phyloP scores from a whole-genome alignment of 768 basidiomycete genomes.

The Psilocybe cubensis region DNA sequence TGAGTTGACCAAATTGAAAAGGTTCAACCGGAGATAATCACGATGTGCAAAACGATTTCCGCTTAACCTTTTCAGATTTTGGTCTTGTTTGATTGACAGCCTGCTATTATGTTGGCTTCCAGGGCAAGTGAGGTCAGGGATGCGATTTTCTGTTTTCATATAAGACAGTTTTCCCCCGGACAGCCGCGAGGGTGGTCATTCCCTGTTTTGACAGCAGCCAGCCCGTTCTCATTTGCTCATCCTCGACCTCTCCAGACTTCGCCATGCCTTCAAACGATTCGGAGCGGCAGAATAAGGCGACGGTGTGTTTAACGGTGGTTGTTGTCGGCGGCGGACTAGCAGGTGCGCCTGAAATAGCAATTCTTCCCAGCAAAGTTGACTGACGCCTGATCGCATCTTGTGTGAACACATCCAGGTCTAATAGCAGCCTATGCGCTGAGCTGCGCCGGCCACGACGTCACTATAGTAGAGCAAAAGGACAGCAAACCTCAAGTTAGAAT shows the following conservation, averaged over 20 bases:
- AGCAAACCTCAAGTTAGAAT: slow-evolving; percentile 9
- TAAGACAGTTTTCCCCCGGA: slow-evolving; percentile 8
- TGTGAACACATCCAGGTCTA: slow-evolving; percentile 3
- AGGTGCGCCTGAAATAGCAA: slow-evolving; percentile 16
- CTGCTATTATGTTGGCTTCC: slow-evolving; percentile 17
- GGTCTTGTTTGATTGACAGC: slow-evolving; percentile 17
- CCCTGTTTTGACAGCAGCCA: slow-evolving; percentile 4
- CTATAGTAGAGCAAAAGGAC: slow-evolving; percentile 50
- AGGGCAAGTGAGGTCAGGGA: background rate
- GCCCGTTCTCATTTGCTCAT: background rate
- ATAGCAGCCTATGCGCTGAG: slow-evolving; percentile 14
- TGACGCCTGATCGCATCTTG: background rate
- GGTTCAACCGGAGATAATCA: slow-evolving; percentile 6
- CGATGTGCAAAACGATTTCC: slow-evolving; percentile 7
- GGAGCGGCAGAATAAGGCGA: slow-evolving; percentile 11
- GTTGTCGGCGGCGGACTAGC: slow-evolving; percentile 48
- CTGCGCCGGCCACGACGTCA: slow-evolving; percentile 51
- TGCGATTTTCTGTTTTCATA: background rate
- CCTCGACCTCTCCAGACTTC: background rate
- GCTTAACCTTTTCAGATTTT: slow-evolving; percentile 13
- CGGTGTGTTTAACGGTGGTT: slow-evolving; percentile 23
- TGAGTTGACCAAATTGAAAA: background rate
- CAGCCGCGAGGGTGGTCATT: background rate
- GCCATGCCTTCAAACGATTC: slow-evolving; percentile 10
- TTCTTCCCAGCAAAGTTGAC: background rate